Conservation (phyloP, 352 stramenopile genomes). For the Pythium aristosporum region DNA sequence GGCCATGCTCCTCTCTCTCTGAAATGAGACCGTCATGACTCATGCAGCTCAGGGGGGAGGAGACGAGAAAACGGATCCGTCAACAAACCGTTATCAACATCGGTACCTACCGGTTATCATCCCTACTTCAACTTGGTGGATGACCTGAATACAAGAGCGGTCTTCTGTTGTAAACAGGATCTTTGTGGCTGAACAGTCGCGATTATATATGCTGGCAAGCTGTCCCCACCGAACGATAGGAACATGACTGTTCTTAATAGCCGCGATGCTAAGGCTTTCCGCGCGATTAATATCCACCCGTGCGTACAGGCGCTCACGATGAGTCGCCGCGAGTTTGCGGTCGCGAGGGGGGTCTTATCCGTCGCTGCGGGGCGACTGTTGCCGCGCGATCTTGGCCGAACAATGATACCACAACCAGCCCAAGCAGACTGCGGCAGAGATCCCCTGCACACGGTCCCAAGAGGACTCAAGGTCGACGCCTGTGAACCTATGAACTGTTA, state of each 20-base stretch:
- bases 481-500: background rate
- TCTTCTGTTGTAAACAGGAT: background rate
- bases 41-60: too few species aligned
- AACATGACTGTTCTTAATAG: background rate
- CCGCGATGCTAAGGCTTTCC: background rate
- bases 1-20: constrained; percentile 16
- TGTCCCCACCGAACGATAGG: background rate
- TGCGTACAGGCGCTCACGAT: too few species aligned
- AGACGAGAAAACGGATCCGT: background rate
- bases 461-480: too few species aligned
- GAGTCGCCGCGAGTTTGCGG: too few species aligned
- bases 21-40: constrained; percentile 1
- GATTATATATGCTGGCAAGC: constrained; percentile 1
- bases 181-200: background rate
- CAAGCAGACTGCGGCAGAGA: too few species aligned
- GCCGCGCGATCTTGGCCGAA: background rate
- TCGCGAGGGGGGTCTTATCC: too few species aligned
- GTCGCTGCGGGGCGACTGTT: background rate
- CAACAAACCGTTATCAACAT: constrained; percentile 13
- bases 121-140: constrained; percentile 1
- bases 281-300: too few species aligned
- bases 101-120: constrained; percentile 1
- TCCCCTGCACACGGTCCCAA: too few species aligned
- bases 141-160: background rate
- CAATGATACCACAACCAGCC: background rate